Evolutionary conservation across 139 green algal genomes (phyloP).

Genomic region (Chlamydomonas sp.): DNA sequence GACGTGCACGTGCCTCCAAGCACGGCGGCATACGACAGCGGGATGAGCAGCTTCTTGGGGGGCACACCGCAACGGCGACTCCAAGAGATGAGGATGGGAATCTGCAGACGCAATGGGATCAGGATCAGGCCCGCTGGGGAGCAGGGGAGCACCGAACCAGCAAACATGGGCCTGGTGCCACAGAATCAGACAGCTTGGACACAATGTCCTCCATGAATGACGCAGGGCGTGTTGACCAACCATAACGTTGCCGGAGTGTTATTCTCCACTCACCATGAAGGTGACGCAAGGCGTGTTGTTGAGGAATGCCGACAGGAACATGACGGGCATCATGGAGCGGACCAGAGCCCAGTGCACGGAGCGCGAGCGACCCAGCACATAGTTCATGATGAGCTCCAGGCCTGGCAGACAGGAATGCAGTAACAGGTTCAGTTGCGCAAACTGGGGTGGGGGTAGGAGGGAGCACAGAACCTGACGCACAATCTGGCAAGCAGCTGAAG

Average conservation of each 20-base stretch:
- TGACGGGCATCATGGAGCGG: slow-evolving; percentile 54
- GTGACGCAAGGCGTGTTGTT: slow-evolving; percentile 81
- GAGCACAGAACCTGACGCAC: too few relatives aligned
- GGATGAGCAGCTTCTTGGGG: slow-evolving; percentile 73
- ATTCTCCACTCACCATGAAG: slow-evolving; percentile 11
- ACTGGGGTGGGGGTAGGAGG: too few relatives aligned
- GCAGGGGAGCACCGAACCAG: too few relatives aligned
- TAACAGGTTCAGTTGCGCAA: background rate
- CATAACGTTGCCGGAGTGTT: slow-evolving; percentile 35
- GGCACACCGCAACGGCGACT: slow-evolving; percentile 14
- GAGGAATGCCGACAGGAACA: slow-evolving; percentile 77
- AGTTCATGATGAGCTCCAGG: background rate
- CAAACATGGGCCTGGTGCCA: too few relatives aligned
- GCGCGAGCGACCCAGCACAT: background rate
- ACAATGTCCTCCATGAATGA: background rate
- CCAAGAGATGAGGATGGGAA: slow-evolving; percentile 35
- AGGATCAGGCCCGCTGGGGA: too few relatives aligned
- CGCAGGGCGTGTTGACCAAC: slow-evolving; percentile 56
- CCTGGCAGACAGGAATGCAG: background rate
- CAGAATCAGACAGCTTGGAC: too few relatives aligned
- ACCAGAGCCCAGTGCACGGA: background rate
- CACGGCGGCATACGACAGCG: slow-evolving; percentile 77
- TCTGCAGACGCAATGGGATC: background rate
- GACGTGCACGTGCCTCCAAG: slow-evolving; percentile 83
- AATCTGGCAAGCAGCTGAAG: too few relatives aligned